A percentile compares a stretch with the other conserved stretches of the same genome.
Evolutionary conservation across 2,329 filamentous ascomycete species (phyloP).

Genomic region (Fusarium pseudoanthophilum): DNA sequence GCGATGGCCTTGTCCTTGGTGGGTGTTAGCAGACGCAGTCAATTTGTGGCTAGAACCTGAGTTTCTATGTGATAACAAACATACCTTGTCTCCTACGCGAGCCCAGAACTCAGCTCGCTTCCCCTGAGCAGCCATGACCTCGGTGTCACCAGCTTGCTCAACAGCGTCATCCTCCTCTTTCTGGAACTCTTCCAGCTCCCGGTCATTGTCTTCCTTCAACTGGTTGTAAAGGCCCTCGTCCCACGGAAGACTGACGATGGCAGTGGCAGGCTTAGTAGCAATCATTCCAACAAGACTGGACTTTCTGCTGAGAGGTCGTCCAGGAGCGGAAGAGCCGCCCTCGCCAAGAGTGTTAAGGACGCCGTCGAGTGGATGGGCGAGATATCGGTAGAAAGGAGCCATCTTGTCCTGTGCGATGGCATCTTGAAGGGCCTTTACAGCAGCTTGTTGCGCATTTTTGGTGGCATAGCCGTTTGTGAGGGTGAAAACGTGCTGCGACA

Average conservation of each 20-base stretch:
- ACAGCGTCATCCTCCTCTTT: constrained; percentile 93
- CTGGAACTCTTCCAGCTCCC: constrained; percentile 79
- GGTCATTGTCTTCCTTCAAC: constrained; percentile 80
- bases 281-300: constrained; percentile 79
- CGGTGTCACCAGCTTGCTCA: constrained; percentile 95
- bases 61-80: constrained; percentile 13
- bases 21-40: constrained; percentile 25
- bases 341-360: constrained; percentile 83
- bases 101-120: constrained; percentile 98
- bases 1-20: constrained; percentile 90
- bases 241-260: constrained; percentile 81
- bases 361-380: constrained; percentile 84
- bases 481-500: constrained; percentile 87
- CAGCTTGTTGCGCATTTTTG: constrained; percentile 72
- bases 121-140: constrained; percentile 89
- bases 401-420: constrained; percentile 86
- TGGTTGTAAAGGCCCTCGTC: constrained; percentile 87
- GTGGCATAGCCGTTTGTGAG: constrained; percentile 83
- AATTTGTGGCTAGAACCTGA: not conserved
- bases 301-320: constrained; percentile 73
- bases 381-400: constrained; percentile 86
- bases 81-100: constrained; percentile 92
- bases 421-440: constrained; percentile 80
- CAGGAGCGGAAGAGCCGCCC: constrained; percentile 58
- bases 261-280: constrained; percentile 73